Evolutionary conservation across 352 stramenopile genomes (phyloP).

Genomic region (Globisporangium nagaii): DNA sequence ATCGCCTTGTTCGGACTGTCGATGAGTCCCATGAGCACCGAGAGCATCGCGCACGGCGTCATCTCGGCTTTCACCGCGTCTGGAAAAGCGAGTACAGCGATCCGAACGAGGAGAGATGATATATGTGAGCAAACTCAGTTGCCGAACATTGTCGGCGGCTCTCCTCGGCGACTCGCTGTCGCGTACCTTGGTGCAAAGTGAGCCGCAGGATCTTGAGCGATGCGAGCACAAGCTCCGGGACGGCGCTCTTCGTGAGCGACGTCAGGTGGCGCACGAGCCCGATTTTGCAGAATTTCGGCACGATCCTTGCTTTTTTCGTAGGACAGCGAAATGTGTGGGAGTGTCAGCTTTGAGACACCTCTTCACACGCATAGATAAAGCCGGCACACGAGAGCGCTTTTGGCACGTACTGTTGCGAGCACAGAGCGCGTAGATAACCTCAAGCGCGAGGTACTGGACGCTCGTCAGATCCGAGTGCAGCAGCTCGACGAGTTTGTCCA

Average conservation of each 20-base stretch:
- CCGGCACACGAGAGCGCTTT: neutral
- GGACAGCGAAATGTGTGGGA: neutral
- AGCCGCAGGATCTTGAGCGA: slow-evolving; percentile 51
- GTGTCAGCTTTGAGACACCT: no score
- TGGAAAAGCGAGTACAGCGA: no score
- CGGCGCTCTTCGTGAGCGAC: slow-evolving; percentile 21
- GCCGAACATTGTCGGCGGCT: neutral
- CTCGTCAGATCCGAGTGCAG: slow-evolving; percentile 26
- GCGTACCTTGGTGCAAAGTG: slow-evolving; percentile 39
- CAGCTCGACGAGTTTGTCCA: slow-evolving; percentile 41
- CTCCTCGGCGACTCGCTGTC: neutral
- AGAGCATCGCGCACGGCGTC: slow-evolving; percentile 24
- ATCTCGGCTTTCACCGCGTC: slow-evolving; percentile 32
- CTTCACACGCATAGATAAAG: no score
- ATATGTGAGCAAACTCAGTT: neutral
- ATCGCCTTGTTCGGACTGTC: slow-evolving; percentile 30
- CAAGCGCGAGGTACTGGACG: slow-evolving; percentile 31
- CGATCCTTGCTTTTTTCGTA: slow-evolving; percentile 31
- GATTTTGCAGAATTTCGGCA: slow-evolving; percentile 31
- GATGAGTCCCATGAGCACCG: slow-evolving; percentile 36
- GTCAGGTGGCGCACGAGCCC: slow-evolving; percentile 37
- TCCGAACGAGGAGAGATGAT: neutral
- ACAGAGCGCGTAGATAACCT: slow-evolving; percentile 52
- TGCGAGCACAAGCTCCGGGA: slow-evolving; percentile 29
- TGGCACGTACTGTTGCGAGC: slow-evolving; percentile 31